Percentiles rank a stretch among this genome's conserved stretches.
These are phyloP conservation scores for Hygrocybe coccinea DNA, from an alignment of 768 basidiomycete genomes.

Conservation along the genomic window DNA sequence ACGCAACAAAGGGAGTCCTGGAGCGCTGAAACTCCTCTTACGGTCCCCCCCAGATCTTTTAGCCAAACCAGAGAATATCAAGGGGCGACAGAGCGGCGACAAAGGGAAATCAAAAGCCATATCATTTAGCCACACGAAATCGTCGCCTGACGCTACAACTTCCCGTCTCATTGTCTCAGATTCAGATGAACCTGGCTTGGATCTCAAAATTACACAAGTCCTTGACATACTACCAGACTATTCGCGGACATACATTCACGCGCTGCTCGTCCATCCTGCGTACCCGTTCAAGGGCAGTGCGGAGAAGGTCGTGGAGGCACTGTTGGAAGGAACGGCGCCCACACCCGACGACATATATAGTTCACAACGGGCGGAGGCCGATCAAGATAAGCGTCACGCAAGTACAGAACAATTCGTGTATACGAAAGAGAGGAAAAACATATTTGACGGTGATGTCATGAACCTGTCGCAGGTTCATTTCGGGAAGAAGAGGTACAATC, in stretches of 20 bases:
- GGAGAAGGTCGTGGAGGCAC: constrained; percentile 61
- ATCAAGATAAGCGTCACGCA: constrained; percentile 5
- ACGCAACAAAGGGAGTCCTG: constrained; percentile 36
- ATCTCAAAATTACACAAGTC: constrained; percentile 60
- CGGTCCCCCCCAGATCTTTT: constrained; percentile 39
- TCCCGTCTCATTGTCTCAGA: constrained; percentile 5
- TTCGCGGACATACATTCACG: constrained; percentile 50
- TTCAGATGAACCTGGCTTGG: constrained; percentile 40
- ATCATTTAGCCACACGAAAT: constrained; percentile 1
- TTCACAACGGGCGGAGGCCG: constrained; percentile 5
- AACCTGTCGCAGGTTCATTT: constrained; percentile 55
- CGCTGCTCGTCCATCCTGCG: constrained; percentile 46
- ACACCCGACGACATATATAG: constrained; percentile 21
- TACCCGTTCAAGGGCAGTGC: constrained; percentile 49
- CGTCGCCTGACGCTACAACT: constrained; percentile 6
- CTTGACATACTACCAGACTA: constrained; percentile 72
- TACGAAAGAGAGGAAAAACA: constrained; percentile 54
- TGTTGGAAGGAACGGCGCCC: constrained; percentile 73
- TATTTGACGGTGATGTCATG: constrained; percentile 70
- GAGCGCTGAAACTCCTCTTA: constrained; percentile 60
- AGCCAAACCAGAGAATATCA: background rate
- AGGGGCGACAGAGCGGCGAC: background rate
- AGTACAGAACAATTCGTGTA: constrained; percentile 5
- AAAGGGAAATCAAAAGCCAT: constrained; percentile 45
- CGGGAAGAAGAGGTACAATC: constrained; percentile 60